phyloP scores from a whole-genome alignment of 371 early-diverging fungal genomes.

The Lichtheimia hyalospora region DNA sequence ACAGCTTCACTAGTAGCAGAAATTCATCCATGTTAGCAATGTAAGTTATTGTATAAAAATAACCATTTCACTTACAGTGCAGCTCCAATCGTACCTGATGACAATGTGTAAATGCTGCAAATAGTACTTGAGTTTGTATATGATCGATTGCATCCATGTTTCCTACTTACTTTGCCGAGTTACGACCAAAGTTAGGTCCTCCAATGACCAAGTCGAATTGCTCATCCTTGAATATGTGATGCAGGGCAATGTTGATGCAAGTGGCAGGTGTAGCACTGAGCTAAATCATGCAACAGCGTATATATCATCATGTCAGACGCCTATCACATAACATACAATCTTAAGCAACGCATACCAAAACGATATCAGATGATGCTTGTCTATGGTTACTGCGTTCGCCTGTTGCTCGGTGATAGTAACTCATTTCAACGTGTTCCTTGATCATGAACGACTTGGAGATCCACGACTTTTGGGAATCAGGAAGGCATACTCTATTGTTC shows the following conservation, averaged over 20 bases:
- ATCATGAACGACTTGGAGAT: constrained; percentile 50
- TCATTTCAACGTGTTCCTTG: constrained; percentile 36
- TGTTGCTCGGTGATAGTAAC: constrained; percentile 33
- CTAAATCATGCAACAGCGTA: constrained; percentile 11
- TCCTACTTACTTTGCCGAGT: constrained; percentile 32
- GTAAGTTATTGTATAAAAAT: too few relatives aligned
- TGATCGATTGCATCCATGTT: not conserved
- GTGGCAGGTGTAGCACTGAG: constrained; percentile 45
- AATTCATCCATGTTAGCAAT: too few relatives aligned
- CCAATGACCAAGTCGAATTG: constrained; percentile 45
- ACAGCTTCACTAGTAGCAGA: constrained; percentile 26
- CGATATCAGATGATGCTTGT: constrained; percentile 27
- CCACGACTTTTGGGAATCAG: constrained; percentile 50
- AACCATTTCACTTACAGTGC: constrained; percentile 25
- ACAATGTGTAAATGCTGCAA: constrained; percentile 32
- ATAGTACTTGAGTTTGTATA: not conserved
- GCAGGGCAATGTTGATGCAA: constrained; percentile 40
- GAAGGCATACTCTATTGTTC: constrained; percentile 34
- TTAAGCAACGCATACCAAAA: constrained; percentile 22
- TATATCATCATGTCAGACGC: too few relatives aligned
- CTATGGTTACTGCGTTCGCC: constrained; percentile 23
- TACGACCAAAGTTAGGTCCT: constrained; percentile 47
- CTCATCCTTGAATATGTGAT: constrained; percentile 35
- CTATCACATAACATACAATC: too few relatives aligned
- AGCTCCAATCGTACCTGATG: constrained; percentile 49